phyloP scores from a whole-genome alignment of 768 basidiomycete genomes.

The Chlorophyllum brunneum region DNA sequence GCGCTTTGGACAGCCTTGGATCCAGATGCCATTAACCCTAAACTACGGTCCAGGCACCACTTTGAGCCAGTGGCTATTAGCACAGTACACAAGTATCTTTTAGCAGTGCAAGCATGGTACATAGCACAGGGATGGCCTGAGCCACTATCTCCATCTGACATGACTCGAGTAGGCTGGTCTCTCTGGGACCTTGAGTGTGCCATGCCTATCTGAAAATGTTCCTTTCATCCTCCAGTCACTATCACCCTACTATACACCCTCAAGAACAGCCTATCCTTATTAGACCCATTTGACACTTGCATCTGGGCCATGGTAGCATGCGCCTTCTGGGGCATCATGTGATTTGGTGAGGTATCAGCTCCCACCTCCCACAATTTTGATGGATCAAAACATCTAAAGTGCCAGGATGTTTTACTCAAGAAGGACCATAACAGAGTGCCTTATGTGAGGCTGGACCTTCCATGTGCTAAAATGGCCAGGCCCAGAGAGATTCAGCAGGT shows the following conservation, averaged over 20 bases:
- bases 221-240: conserved; percentile 30
- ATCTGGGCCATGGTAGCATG: conserved; percentile 32
- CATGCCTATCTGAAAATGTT: conserved; percentile 14
- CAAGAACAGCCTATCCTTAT: conserved; percentile 16
- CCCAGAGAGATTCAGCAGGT: conserved; percentile 29
- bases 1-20: conserved; percentile 31
- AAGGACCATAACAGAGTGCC: conserved; percentile 21
- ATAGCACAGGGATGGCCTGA: conserved; percentile 33
- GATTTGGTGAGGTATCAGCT: conserved; percentile 33
- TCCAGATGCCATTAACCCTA: conserved; percentile 15
- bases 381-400: conserved; percentile 20
- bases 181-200: conserved; percentile 24
- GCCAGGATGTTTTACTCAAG: conserved; percentile 18
- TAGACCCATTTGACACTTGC: conserved; percentile 34
- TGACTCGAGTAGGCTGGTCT: conserved; percentile 22
- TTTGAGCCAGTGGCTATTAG: conserved; percentile 30
- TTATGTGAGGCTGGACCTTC: conserved; percentile 28
- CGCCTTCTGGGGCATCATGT: conserved; percentile 37
- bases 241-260: conserved; percentile 27
- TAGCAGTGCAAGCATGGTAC: conserved; percentile 34
- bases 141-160: conserved; percentile 22
- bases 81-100: conserved; percentile 28
- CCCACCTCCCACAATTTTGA: conserved; percentile 18
- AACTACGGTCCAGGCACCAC: conserved; percentile 3
- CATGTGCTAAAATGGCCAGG: conserved; percentile 32